Base-by-base conservation (phyloP, 495 filamentous ascomycete species). In the Talaromyces trachyspermus region DNA sequence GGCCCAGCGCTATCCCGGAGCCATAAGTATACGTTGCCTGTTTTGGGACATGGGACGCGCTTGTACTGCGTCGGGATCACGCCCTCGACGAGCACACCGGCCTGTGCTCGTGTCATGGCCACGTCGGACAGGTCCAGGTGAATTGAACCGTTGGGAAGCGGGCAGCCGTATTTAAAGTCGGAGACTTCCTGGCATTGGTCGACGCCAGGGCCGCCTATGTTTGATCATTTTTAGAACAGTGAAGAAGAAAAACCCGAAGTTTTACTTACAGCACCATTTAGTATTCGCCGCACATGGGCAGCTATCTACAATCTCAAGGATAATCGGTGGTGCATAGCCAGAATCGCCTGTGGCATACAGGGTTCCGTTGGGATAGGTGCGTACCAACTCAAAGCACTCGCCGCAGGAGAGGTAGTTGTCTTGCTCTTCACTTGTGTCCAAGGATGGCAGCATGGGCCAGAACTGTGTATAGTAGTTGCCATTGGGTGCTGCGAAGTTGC, bases 401-500 rank as follows among this genome's bases (percentile, higher is more conserved):
- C 38, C 38, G 18, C 38, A 41, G 7, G 38, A 41, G 8, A 41
- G 38, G 15, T 41, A 41, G n/a, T 41, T 41, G 19, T 41, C 38
- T 2, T 18, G 38, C 3, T 41, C 24, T 6, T 22, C 38, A 2
- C 24, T 22, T 10, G 39, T 42, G 26, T 42, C 38, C 38, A 41
- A 25, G 0, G 18, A 22, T 9, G 38, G 8, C 9, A 42, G 3
- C 39, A 42, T 42, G 12, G 39, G 39, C 39, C 39, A 42, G 39
- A 42, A 42, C 23, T 42, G 39, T 26, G 39, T 42, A 17, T 42
- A 42, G 12, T 42, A 42, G 26, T 42, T 26, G 20, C 39, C 39
- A 26, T 42, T 42, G 0, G 39, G 39, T 24, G 39, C 39, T 6
- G 39, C 39, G 22, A 42, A 42, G 23, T 42, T 42, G 3, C 39